Conservation (phyloP, 1,139 yeast species). For the Casaregolazyma lundiana region DNA sequence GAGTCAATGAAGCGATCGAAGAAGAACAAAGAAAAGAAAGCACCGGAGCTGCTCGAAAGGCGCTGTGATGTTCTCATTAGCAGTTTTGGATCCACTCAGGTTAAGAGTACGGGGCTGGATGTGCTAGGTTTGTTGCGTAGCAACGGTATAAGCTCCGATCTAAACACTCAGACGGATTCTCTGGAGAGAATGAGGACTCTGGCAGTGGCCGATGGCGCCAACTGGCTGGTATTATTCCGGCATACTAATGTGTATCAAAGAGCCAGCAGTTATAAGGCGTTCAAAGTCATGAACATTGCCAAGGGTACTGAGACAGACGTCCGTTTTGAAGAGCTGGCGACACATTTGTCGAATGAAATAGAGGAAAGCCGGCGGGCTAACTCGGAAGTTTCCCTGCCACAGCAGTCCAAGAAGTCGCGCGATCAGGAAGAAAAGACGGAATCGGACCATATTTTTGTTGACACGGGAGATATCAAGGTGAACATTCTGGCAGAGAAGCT, state of each 20-base stretch:
- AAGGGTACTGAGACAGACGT: slow-evolving; percentile 64
- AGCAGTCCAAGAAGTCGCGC: not conserved
- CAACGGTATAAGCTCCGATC: slow-evolving; percentile 65
- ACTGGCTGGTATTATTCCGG: slow-evolving; percentile 69
- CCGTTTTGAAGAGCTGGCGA: slow-evolving; percentile 58
- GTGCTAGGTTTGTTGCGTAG: slow-evolving; percentile 66
- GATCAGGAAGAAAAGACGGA: not conserved
- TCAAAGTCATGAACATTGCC: slow-evolving; percentile 61
- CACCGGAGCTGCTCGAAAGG: slow-evolving; percentile 21
- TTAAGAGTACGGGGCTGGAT: slow-evolving; percentile 56
- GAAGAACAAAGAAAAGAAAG: slow-evolving; percentile 16
- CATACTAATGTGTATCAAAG: slow-evolving; percentile 40
- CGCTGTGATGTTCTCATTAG: slow-evolving; percentile 81
- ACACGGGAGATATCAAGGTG: slow-evolving; percentile 19
- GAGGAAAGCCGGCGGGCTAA: not conserved
- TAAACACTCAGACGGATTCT: slow-evolving; percentile 45
- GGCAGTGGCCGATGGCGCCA: slow-evolving; percentile 66
- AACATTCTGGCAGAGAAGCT: slow-evolving; percentile 42
- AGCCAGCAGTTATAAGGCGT: slow-evolving; percentile 57
- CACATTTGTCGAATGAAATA: slow-evolving; percentile 43
- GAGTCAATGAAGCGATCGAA: slow-evolving; percentile 15
- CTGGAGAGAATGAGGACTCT: slow-evolving; percentile 65
- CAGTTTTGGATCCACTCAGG: slow-evolving; percentile 47
- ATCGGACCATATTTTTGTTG: not conserved
- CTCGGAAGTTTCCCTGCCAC: not conserved